A percentile compares a stretch with the other conserved stretches of the same genome.
Evolutionary conservation across 805 yeast genomes (phyloP).

Genomic region (Hanseniaspora opuntiae): DNA sequence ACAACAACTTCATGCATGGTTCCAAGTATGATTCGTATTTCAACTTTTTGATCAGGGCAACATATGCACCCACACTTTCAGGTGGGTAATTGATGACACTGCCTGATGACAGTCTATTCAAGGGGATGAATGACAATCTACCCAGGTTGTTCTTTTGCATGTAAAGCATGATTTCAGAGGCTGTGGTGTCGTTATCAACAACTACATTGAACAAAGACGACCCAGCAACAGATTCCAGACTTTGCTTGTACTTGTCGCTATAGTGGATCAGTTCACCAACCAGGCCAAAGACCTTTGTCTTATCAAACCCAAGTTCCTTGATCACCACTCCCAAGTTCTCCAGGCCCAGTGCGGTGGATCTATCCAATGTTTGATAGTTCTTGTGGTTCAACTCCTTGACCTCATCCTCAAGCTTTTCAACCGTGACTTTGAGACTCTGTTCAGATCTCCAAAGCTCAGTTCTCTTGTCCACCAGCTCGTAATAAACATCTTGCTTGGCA

Average conservation of each 20-base stretch:
- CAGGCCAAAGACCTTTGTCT: slow-evolving; percentile 62
- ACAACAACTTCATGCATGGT: slow-evolving; percentile 63
- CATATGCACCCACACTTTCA: slow-evolving; percentile 38
- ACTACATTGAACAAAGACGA: slow-evolving; percentile 74
- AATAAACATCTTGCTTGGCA: slow-evolving; percentile 31
- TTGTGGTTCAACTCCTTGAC: slow-evolving; percentile 43
- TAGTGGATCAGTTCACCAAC: slow-evolving; percentile 72
- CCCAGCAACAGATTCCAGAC: slow-evolving; percentile 85
- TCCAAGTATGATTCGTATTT: slow-evolving; percentile 44
- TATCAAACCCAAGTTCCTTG: slow-evolving; percentile 38
- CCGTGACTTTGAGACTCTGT: slow-evolving; percentile 44
- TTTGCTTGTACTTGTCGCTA: slow-evolving; percentile 67
- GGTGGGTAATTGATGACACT: slow-evolving; percentile 43
- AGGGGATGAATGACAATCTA: slow-evolving; percentile 80
- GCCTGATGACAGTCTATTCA: slow-evolving; percentile 46
- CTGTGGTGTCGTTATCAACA: slow-evolving; percentile 78
- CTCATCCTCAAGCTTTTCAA: slow-evolving; percentile 43
- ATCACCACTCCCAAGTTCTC: slow-evolving; percentile 54
- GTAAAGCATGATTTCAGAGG: slow-evolving; percentile 64
- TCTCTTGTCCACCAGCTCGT: slow-evolving; percentile 46
- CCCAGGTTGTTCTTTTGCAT: slow-evolving; percentile 59
- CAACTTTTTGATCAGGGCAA: slow-evolving; percentile 67
- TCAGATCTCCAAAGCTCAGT: slow-evolving; percentile 71
- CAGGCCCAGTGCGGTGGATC: slow-evolving; percentile 56
- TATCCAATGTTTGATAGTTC: slow-evolving; percentile 62